Percentiles rank a stretch among this genome's conserved stretches.
Conservation (phyloP, 768 basidiomycete species). For the Trichaptum fuscoviolaceum region DNA sequence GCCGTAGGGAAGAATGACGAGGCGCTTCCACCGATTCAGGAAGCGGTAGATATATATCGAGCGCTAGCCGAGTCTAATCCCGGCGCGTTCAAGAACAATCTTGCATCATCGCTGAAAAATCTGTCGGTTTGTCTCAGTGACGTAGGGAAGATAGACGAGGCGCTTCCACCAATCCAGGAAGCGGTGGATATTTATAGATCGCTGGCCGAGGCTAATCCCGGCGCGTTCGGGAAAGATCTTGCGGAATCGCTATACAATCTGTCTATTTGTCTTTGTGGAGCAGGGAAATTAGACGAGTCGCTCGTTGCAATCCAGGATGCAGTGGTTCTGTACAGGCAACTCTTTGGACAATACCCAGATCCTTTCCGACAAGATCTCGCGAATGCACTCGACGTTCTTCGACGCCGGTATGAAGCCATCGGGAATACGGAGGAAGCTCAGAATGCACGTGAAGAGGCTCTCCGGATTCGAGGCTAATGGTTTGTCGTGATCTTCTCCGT, state of each 20-base stretch:
- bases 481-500: no score
- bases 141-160: constrained; percentile 10
- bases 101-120: no score
- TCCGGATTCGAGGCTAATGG: no score
- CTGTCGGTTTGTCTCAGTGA: constrained; percentile 8
- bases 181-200: constrained; percentile 1
- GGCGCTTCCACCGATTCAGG: constrained; percentile 7
- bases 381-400: no score
- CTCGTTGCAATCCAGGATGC: constrained; percentile 10
- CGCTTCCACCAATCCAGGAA: constrained; percentile 6
- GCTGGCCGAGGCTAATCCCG: constrained; percentile 1
- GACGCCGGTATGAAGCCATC: no score
- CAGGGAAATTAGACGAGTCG: constrained; percentile 8
- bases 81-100: not conserved
- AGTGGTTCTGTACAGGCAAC: constrained; percentile 4
- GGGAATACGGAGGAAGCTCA: no score
- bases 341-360: no score
- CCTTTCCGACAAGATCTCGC: no score
- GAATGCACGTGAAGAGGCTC: no score
- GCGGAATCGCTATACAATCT: constrained; percentile 8
- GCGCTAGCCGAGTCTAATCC: constrained; percentile 6
- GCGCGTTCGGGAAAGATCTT: constrained; percentile 1
- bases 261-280: constrained; percentile 3
- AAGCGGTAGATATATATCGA: constrained; percentile 10
- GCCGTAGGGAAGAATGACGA: no score